Base-by-base conservation (phyloP, 495 filamentous ascomycete genomes). In the Penicillium canescens region DNA sequence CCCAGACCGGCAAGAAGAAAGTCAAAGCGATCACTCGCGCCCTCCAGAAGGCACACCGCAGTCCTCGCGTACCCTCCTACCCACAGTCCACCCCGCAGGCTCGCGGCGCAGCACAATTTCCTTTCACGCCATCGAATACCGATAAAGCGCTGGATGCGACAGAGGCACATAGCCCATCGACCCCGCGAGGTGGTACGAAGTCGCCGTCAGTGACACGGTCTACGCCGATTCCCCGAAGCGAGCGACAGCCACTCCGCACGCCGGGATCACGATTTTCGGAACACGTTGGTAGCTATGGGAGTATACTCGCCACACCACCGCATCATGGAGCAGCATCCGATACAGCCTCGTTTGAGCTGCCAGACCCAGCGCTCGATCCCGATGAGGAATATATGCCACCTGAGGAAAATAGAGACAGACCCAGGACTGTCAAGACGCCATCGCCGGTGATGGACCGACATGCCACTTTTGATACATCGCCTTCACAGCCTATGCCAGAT, bases 1-100 rank as follows among this genome's bases (percentile, higher is more conserved):
- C 55, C 14, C 55, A 86, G 82, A 56, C 57, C n/a, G 92, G 89
- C 26, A 96, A 96, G 71, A 96, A 96, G 74, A 87, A 90, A 67
- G 77, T 96, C 68, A 96, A 94, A 68, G 83, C 84, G 28, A 80
- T 95, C 44, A 68, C 80, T n/a, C 81, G 85, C 35, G 90, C 91
- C 55, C 74, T 90, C 8, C 80, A 81, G 50, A 81, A 68, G 54
- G 66, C 78, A 57, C 75, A 81, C 47, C 81, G 84, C 42, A 86
- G 82, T 34, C 85, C 80, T 40, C 75, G 69, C 13, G 82, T 81
- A 1, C 83, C 77, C 9, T 54, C 56, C 2, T 46, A 62, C 46
- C 60, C 61, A 46, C 33, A 54, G n/a, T 44, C 46, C 40, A 59
- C 52, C 50, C 58, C 54, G 71, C 66, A 70, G 66, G 50, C 65